Evolutionary conservation across 2,329 filamentous ascomycete species (phyloP).

Genomic region (Monilinia fructicola): DNA sequence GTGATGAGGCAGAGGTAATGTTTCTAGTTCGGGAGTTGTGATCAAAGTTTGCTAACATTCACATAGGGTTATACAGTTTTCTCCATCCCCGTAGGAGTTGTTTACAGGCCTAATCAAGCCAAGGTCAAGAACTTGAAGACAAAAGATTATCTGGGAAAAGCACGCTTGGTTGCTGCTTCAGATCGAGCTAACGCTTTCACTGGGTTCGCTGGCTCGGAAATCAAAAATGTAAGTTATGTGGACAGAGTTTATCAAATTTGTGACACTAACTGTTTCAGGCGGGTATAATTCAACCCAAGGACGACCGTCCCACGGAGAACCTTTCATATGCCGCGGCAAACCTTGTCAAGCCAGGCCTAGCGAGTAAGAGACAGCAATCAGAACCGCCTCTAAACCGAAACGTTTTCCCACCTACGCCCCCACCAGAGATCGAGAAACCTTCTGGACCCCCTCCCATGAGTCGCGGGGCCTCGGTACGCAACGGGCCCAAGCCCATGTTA

Average conservation of each 20-base stretch:
- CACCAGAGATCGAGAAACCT: slow-evolving; percentile 78
- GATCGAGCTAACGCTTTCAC: slow-evolving; percentile 79
- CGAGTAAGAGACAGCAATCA: slow-evolving; percentile 79
- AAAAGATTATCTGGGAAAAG: slow-evolving; percentile 96
- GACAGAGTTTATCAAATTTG: slow-evolving; percentile 21
- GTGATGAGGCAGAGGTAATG: slow-evolving; percentile 83
- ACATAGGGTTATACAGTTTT: slow-evolving; percentile 92
- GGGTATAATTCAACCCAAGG: slow-evolving; percentile 57
- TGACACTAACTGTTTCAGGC: slow-evolving; percentile 44
- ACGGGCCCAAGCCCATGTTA: slow-evolving; percentile 59
- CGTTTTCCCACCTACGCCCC: slow-evolving; percentile 96
- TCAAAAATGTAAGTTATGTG: slow-evolving; percentile 62
- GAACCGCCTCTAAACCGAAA: slow-evolving; percentile 77
- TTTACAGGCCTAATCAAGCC: slow-evolving; percentile 93
- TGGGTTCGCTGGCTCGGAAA: slow-evolving; percentile 75
- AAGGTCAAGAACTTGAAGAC: slow-evolving; percentile 98
- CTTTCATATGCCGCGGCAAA: slow-evolving; percentile 92
- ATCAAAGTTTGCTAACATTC: slow-evolving; percentile 27
- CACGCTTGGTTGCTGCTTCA: slow-evolving; percentile 85
- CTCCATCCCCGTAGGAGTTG: slow-evolving; percentile 91
- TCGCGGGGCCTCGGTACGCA: slow-evolving; percentile 61
- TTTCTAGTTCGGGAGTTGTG: background rate
- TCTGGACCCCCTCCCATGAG: slow-evolving; percentile 43
- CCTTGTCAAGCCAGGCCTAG: slow-evolving; percentile 81
- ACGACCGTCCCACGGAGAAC: slow-evolving; percentile 79